These are phyloP conservation scores for Coemansia sp. DNA, from an alignment of 192 early-diverging fungal genomes.

Conservation along the genomic window DNA sequence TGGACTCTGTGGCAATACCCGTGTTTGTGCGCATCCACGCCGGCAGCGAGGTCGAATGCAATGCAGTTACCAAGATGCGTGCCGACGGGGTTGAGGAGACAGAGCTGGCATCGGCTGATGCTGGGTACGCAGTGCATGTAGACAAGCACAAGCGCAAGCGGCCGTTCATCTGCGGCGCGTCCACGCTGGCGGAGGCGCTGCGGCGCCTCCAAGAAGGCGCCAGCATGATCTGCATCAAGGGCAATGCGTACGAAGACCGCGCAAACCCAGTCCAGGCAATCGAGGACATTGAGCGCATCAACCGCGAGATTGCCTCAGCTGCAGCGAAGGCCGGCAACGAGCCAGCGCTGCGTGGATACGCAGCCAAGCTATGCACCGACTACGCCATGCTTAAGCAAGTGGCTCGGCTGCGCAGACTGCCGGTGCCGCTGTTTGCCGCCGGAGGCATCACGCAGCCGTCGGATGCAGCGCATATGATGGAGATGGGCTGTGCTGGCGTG, in stretches of 20 bases:
- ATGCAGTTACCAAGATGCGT: conserved; percentile 20
- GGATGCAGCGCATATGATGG: conserved; percentile 99
- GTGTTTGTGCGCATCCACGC: conserved; percentile 96
- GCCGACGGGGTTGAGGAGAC: conserved; percentile 19
- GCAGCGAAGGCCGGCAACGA: background rate
- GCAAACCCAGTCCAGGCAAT: conserved; percentile 5
- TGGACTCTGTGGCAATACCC: conserved; percentile 86
- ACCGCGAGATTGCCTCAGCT: background rate
- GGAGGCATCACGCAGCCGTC: conserved; percentile 94
- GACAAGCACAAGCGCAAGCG: conserved; percentile 84
- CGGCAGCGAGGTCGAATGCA: conserved; percentile 94
- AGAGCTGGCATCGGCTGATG: conserved; percentile 52
- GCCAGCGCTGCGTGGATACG: background rate
- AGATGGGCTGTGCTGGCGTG: conserved; percentile 93
- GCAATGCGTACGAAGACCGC: background rate
- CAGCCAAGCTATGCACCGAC: background rate
- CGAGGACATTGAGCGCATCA: conserved; percentile 9
- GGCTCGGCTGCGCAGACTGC: conserved; percentile 59
- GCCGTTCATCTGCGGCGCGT: conserved; percentile 86
- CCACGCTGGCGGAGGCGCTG: background rate
- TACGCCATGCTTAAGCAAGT: background rate
- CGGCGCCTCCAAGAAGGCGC: conserved; percentile 1
- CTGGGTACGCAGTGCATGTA: conserved; percentile 77
- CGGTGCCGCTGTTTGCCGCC: conserved; percentile 96
- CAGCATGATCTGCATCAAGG: background rate